Conservation (phyloP, 805 yeast genomes). For the Lachancea meyersii region DNA sequence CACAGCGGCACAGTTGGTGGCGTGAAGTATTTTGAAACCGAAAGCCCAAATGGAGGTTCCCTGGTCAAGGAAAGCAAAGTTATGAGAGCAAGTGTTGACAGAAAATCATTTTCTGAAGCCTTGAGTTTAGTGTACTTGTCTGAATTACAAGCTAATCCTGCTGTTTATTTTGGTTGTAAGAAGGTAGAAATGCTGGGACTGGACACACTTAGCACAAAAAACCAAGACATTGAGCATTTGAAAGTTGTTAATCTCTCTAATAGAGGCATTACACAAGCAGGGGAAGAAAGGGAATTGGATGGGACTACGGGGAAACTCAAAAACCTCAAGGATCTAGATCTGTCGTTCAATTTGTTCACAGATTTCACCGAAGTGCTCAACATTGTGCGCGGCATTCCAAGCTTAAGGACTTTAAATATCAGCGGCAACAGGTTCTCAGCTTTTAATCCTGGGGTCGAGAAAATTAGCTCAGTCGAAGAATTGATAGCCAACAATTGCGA, state of each 20-base stretch:
- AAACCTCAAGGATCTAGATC: slow-evolving; percentile 39
- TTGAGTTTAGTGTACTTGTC: slow-evolving; percentile 22
- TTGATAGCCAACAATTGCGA: slow-evolving; percentile 26
- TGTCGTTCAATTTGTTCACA: slow-evolving; percentile 53
- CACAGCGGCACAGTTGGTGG: slow-evolving; percentile 59
- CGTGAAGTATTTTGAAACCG: slow-evolving; percentile 44
- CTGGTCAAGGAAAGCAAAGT: slow-evolving; percentile 19
- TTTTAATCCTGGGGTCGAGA: slow-evolving; percentile 6
- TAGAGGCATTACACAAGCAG: neutral
- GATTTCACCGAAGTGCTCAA: slow-evolving; percentile 36
- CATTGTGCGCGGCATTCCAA: slow-evolving; percentile 35
- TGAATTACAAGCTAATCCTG: slow-evolving; percentile 38
- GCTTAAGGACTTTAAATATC: slow-evolving; percentile 40
- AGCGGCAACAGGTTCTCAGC: slow-evolving; percentile 46
- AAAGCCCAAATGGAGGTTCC: slow-evolving; percentile 18
- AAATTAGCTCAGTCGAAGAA: slow-evolving; percentile 9
- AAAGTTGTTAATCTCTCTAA: slow-evolving; percentile 16
- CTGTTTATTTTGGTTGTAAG: slow-evolving; percentile 49
- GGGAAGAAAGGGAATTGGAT: neutral
- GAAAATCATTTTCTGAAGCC: slow-evolving; percentile 41
- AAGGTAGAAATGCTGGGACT: slow-evolving; percentile 60
- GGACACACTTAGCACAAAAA: slow-evolving; percentile 45
- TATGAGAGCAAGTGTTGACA: slow-evolving; percentile 31
- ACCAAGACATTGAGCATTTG: slow-evolving; percentile 42
- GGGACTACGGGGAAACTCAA: slow-evolving; percentile 14